Percentiles rank a stretch among this genome's conserved stretches.
Evolutionary conservation across 1,284 basidiomycete genomes (phyloP).

Genomic region (Irpex lacteus): DNA sequence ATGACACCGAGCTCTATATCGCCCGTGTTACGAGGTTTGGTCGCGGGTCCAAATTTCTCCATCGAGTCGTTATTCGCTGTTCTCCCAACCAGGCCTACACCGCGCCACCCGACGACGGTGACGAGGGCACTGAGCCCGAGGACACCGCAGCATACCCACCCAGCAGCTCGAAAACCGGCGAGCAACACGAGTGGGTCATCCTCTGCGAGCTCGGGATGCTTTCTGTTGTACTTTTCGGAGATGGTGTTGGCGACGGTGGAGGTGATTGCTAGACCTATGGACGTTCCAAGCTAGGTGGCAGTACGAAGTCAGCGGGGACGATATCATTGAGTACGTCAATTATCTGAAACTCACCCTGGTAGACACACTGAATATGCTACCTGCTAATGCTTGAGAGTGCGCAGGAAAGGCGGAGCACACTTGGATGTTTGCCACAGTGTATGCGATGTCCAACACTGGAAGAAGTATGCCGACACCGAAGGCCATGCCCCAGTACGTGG

Average conservation of each 20-base stretch:
- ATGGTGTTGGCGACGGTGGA: conserved; percentile 30
- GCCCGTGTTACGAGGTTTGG: not conserved
- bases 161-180: conserved; percentile 32
- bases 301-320: not conserved
- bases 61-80: not conserved
- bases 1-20: not conserved
- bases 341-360: conserved; percentile 24
- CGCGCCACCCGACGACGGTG: conserved; percentile 26
- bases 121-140: conserved; percentile 24
- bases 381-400: conserved; percentile 35
- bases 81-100: conserved; percentile 24
- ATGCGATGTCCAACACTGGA: conserved; percentile 29
- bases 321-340: not conserved
- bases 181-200: conserved; percentile 30
- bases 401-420: conserved; percentile 30
- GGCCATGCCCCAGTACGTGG: conserved; percentile 31
- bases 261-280: conserved; percentile 32
- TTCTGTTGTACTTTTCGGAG: conserved; percentile 23
- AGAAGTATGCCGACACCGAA: conserved; percentile 30
- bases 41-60: not conserved
- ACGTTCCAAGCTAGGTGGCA: conserved; percentile 30
- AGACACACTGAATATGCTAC: conserved; percentile 36
- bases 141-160: conserved; percentile 29
- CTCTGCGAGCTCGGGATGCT: conserved; percentile 20
- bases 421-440: conserved; percentile 34